Percentiles rank a stretch among this genome's conserved stretches.
phyloP scores from a whole-genome alignment of 2,329 filamentous ascomycete species.

The Aspergillus pseudoterreus region DNA sequence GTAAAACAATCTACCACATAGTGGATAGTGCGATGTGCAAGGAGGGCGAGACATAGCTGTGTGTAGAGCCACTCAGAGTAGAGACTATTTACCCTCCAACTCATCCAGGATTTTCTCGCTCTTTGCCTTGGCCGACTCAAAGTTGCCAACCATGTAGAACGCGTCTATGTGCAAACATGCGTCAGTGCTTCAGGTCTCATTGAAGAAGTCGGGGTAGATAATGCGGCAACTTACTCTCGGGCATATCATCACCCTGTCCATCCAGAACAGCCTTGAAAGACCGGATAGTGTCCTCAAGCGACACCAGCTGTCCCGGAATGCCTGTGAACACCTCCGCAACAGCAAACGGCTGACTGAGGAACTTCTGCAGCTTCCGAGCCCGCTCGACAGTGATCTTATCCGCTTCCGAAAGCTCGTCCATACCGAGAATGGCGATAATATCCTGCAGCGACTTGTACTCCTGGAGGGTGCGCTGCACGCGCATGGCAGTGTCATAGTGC shows the following conservation, averaged over 20 bases:
- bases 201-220: not conserved
- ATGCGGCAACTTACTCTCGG: conserved; percentile 65
- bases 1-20: too few species aligned
- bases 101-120: conserved; percentile 99
- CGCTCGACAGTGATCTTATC: conserved; percentile 99
- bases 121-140: conserved; percentile 89
- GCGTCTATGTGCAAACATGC: conserved; percentile 43
- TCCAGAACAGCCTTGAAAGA: conserved; percentile 96
- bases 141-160: conserved; percentile 98
- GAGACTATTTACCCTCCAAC: conserved; percentile 56
- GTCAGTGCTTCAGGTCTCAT: conserved; percentile 1
- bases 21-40: too few species aligned
- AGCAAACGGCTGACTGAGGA: conserved; percentile 98
- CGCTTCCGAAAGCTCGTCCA: conserved; percentile 98
- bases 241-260: conserved; percentile 93
- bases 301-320: conserved; percentile 95
- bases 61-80: too few species aligned
- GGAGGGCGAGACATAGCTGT: too few species aligned
- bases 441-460: conserved; percentile 99
- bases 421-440: conserved; percentile 99
- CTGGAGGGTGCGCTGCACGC: conserved; percentile 98
- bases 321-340: conserved; percentile 67
- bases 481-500: conserved; percentile 91
- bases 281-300: conserved; percentile 95
- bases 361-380: conserved; percentile 99